These are phyloP conservation scores for Backusella tuberculispora DNA, from an alignment of 192 early-diverging fungal species.

Conservation along the genomic window DNA sequence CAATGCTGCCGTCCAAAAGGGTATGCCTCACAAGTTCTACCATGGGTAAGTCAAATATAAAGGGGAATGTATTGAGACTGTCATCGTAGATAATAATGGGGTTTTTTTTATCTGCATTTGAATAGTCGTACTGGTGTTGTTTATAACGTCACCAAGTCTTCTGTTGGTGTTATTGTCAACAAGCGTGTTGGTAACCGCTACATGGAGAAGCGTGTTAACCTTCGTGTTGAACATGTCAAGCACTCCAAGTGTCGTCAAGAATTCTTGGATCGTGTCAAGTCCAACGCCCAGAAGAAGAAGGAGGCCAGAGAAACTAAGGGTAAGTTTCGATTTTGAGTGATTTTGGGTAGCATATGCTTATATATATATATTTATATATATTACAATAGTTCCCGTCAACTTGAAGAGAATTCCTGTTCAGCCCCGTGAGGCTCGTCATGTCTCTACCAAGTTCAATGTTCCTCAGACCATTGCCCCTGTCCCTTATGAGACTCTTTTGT, in stretches of 20 bases:
- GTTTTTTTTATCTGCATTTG: not conserved
- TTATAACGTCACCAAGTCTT: constrained; percentile 99
- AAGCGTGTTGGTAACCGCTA: constrained; percentile 98
- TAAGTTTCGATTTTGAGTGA: not conserved
- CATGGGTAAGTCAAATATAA: constrained; percentile 69
- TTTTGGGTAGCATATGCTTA: not conserved
- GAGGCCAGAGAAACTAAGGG: constrained; percentile 65
- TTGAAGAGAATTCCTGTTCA: constrained; percentile 90
- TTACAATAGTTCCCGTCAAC: constrained; percentile 53
- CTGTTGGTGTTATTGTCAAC: constrained; percentile 98
- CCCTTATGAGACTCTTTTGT: constrained; percentile 88
- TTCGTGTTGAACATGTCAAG: constrained; percentile 98
- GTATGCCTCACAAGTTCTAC: constrained; percentile 99
- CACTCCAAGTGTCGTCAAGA: constrained; percentile 99
- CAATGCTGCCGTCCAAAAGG: constrained; percentile 98
- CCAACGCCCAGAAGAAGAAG: constrained; percentile 84
- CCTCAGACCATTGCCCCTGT: constrained; percentile 95
- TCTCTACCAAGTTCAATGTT: constrained; percentile 86
- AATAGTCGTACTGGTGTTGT: constrained; percentile 93
- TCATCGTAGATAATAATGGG: not conserved
- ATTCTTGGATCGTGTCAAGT: constrained; percentile 97
- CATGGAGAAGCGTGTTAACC: constrained; percentile 98
- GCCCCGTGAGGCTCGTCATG: constrained; percentile 87
- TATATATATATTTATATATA: constrained; percentile 4
- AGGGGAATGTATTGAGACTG: not conserved